Conservation (phyloP, 2,329 filamentous ascomycete genomes). For the Microdochium nivale region DNA sequence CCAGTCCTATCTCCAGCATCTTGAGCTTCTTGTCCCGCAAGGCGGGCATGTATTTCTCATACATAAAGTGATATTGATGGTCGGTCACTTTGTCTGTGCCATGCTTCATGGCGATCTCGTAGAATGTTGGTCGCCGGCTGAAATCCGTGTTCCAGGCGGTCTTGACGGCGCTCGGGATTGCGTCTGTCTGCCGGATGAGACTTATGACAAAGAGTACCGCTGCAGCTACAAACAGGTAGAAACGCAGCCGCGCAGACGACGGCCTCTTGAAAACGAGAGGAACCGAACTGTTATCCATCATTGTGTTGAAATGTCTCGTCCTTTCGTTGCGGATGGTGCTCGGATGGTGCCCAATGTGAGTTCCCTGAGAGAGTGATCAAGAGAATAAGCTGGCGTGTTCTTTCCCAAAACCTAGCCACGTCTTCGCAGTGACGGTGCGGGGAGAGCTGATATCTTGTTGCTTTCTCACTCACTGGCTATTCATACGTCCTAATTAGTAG, state of each 20-base stretch:
- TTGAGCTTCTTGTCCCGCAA: slow-evolving; percentile 23
- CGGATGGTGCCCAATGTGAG: too few relatives aligned
- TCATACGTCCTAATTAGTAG: too few relatives aligned
- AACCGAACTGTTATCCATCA: too few relatives aligned
- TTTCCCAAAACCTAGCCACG: too few relatives aligned
- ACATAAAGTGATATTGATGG: slow-evolving; percentile 30
- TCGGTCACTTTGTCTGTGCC: slow-evolving; percentile 29
- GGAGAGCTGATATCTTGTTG: too few relatives aligned
- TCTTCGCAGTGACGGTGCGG: too few relatives aligned
- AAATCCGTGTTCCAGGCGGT: not conserved
- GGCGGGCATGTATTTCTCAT: slow-evolving; percentile 26
- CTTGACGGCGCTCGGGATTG: not conserved
- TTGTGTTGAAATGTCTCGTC: too few relatives aligned
- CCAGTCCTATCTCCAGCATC: slow-evolving; percentile 31
- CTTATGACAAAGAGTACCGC: not conserved
- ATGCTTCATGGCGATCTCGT: slow-evolving; percentile 24
- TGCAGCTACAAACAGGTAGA: not conserved
- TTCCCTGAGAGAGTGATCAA: too few relatives aligned
- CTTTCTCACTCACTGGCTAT: too few relatives aligned
- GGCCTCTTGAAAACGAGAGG: not conserved
- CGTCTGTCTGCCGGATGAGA: not conserved
- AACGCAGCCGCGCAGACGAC: not conserved
- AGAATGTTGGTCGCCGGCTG: slow-evolving; percentile 11
- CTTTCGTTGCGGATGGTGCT: too few relatives aligned
- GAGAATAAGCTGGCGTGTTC: too few relatives aligned